Evolutionary conservation across 768 basidiomycete genomes (phyloP), one percentile per base, ranked within the genome.

Genomic region (Mycena indigotica): DNA sequence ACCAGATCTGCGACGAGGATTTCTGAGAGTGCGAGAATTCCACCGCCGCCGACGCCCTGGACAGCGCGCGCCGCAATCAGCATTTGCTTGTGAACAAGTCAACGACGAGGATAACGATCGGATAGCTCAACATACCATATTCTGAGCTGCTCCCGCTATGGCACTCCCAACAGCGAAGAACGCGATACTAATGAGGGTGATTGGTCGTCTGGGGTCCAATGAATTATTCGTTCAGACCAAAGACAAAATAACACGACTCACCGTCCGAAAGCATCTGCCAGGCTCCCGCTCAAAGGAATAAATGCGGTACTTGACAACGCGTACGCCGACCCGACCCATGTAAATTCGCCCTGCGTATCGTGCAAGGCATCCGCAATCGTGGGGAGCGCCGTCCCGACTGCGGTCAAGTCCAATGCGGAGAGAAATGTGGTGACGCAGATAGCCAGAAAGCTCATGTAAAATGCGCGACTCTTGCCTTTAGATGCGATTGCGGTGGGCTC

Each of bases 1-100:
- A 78, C 73, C 2, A 79, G 66, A 65, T 79, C 78, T 24, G 73
- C 69, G 1, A 75, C 58, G 46, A 79, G 65, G 53, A 78, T 75
- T 38, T 75, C 70, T 8, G 71, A 65, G 30, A 73, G 62, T 3
- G 71, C 60, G 5, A 70, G 56, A 29, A 75, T 70, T 3, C 72
- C 72, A 3, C 75, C 75, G 13, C 69, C 68, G 2, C 73, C 73
- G 38, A 74, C 48, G 28, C 73, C 73, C 62, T 71, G 72, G 19
- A 72, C 44, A 58, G 65, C 56, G 23, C 80, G 69, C 1, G 72
- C 77, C 0, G 66, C 75, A 32, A 80, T 78, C 21, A 77, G 58
- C 70, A 72, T 72, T 3, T 30, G n/a, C 55, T 56, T 23, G 3
- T 29, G 21, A 55, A 5, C 10, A 6, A 24, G 21, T n/a, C 25